Conservation (phyloP, 1,284 basidiomycete genomes). For the Takashimella tepidaria region DNA sequence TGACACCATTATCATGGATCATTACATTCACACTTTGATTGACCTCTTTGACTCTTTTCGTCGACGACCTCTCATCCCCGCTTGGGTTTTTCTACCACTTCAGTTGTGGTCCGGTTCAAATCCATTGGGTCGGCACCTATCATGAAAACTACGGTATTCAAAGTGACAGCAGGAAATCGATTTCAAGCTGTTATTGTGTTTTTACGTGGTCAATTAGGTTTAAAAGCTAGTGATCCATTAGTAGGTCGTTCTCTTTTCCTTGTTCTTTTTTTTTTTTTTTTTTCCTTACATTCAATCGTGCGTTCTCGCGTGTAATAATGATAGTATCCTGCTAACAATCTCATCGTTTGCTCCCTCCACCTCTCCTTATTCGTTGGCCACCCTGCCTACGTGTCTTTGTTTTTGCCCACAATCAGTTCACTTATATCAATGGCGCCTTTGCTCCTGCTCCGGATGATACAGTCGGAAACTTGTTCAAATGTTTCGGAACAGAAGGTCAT, state of each 20-base stretch:
- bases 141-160: slow-evolving; percentile 98
- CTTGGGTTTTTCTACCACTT: not conserved
- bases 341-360: not conserved
- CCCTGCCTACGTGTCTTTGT: too few species aligned
- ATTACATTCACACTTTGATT: too few species aligned
- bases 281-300: not conserved
- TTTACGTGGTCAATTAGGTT: slow-evolving; percentile 80
- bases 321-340: too few species aligned
- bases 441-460: slow-evolving; percentile 89
- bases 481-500: slow-evolving; percentile 86
- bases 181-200: slow-evolving; percentile 97
- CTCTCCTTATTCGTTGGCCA: too few species aligned
- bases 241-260: slow-evolving; percentile 53
- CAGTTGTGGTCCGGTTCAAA: slow-evolving; percentile 96
- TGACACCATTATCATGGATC: too few species aligned
- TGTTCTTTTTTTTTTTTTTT: not conserved
- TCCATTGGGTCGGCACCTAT: slow-evolving; percentile 98
- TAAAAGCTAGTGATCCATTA: slow-evolving; percentile 80
- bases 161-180: slow-evolving; percentile 88
- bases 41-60: not conserved
- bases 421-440: slow-evolving; percentile 97
- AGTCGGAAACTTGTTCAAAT: slow-evolving; percentile 77
- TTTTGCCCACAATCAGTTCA: too few species aligned
- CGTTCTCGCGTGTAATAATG: too few species aligned
- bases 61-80: not conserved